phyloP scores from a whole-genome alignment of 129 eudicot genomes.

The Heracleum sosnowskyi region DNA sequence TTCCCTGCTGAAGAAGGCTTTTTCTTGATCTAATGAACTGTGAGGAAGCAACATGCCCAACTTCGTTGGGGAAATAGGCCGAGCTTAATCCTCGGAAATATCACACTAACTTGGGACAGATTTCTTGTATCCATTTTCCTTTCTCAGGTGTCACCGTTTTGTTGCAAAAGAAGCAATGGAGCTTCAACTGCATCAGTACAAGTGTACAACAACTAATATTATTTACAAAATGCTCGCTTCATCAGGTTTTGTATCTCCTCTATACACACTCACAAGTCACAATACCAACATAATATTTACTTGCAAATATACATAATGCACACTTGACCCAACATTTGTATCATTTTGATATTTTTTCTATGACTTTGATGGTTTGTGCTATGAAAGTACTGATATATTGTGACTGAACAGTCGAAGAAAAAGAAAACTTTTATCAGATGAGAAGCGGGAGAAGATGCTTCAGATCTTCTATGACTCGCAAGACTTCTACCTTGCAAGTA shows the following conservation, averaged over 20 bases:
- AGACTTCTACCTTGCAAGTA: conserved; percentile 90
- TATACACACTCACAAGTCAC: not conserved
- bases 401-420: conserved; percentile 68
- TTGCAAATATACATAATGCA: too few species aligned
- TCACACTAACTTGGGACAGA: not conserved
- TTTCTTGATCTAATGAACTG: not conserved
- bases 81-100: not conserved
- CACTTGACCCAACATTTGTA: not conserved
- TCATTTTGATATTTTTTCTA: not conserved
- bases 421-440: conserved; percentile 85
- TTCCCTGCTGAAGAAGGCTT: not conserved
- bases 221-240: not conserved
- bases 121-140: not conserved
- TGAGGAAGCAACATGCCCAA: not conserved
- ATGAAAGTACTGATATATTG: conserved; percentile 11
- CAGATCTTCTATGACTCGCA: conserved; percentile 92
- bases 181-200: not conserved
- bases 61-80: not conserved
- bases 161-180: not conserved
- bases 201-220: not conserved
- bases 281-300: not conserved
- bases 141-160: not conserved
- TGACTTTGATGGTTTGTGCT: not conserved
- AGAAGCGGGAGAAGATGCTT: conserved; percentile 94
- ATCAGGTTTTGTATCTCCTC: not conserved